Percentiles rank a stretch among this genome's conserved stretches.
phyloP scores from a whole-genome alignment of 2,329 filamentous ascomycete species.

The Geosmithia flava region DNA sequence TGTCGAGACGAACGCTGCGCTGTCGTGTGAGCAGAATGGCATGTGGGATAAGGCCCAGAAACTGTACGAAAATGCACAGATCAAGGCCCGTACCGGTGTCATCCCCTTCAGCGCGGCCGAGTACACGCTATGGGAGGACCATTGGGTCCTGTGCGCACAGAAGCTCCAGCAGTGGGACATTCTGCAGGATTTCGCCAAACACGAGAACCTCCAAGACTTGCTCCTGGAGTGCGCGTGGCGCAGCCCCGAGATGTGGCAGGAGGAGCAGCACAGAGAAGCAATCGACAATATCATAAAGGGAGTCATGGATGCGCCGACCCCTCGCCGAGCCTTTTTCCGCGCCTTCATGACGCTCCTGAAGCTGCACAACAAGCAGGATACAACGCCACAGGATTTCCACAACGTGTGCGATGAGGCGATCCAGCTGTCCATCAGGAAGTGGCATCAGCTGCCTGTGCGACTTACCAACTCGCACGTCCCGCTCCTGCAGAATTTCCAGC shows the following conservation, averaged over 20 bases:
- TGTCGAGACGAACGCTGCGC: conserved; percentile 89
- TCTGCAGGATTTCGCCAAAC: conserved; percentile 91
- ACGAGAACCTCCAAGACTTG: conserved; percentile 96
- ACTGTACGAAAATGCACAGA: conserved; percentile 91
- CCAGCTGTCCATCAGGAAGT: conserved; percentile 92
- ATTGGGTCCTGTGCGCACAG: conserved; percentile 95
- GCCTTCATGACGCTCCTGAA: conserved; percentile 96
- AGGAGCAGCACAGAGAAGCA: conserved; percentile 72
- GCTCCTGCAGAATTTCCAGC: conserved; percentile 93
- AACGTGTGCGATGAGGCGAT: conserved; percentile 93
- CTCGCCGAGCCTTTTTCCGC: conserved; percentile 90
- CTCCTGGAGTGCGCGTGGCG: conserved; percentile 93
- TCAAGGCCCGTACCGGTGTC: conserved; percentile 93
- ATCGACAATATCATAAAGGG: conserved; percentile 91
- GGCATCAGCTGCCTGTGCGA: conserved; percentile 91
- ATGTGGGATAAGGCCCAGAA: conserved; percentile 99
- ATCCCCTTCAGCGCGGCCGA: conserved; percentile 92
- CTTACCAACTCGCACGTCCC: conserved; percentile 94
- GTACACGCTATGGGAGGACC: conserved; percentile 99
- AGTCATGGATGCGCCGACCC: conserved; percentile 93
- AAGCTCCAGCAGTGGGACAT: conserved; percentile 99
- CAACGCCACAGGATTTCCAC: conserved; percentile 56
- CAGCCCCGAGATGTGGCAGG: conserved; percentile 90
- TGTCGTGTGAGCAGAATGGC: conserved; percentile 97
- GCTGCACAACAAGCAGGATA: conserved; percentile 80